Evolutionary conservation across 176 grass and related monocot genomes (phyloP).

Genomic region (Carex scoparia): DNA sequence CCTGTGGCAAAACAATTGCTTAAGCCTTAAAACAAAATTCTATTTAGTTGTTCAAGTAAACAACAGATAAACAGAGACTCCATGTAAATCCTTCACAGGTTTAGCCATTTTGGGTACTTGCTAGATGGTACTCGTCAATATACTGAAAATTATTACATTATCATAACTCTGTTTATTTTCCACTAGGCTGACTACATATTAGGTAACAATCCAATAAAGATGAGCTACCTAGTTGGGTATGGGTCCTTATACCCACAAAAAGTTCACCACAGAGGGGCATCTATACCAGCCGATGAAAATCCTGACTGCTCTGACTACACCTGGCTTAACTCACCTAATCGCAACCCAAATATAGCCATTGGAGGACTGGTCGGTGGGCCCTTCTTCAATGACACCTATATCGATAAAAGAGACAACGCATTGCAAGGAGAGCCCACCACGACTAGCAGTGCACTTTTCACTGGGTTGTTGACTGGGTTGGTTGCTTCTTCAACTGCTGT

Average conservation of each 20-base stretch:
- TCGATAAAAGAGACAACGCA: constrained; percentile 48
- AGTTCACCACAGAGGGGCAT: constrained; percentile 76
- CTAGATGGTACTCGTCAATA: background rate
- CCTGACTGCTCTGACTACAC: constrained; percentile 49
- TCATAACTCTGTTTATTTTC: background rate
- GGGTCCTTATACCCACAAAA: constrained; percentile 48
- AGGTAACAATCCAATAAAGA: constrained; percentile 66
- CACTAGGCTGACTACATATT: constrained; percentile 57
- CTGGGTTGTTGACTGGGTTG: constrained; percentile 54
- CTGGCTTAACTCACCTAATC: constrained; percentile 41
- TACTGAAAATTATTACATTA: background rate
- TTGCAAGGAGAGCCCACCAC: constrained; percentile 60
- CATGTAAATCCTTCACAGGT: background rate
- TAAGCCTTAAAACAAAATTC: background rate
- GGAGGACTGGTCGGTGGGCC: constrained; percentile 71
- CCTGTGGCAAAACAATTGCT: background rate
- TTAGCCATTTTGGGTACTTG: background rate
- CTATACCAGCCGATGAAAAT: constrained; percentile 46
- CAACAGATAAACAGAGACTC: background rate
- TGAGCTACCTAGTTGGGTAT: constrained; percentile 80
- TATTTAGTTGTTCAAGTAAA: background rate
- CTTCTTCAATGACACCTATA: constrained; percentile 55
- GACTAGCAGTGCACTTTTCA: constrained; percentile 58
- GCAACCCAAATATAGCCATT: constrained; percentile 59
- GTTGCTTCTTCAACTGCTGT: constrained; percentile 39